Evolutionary conservation across 2,329 filamentous ascomycete species (phyloP).

Genomic region (Penicillium sp.): DNA sequence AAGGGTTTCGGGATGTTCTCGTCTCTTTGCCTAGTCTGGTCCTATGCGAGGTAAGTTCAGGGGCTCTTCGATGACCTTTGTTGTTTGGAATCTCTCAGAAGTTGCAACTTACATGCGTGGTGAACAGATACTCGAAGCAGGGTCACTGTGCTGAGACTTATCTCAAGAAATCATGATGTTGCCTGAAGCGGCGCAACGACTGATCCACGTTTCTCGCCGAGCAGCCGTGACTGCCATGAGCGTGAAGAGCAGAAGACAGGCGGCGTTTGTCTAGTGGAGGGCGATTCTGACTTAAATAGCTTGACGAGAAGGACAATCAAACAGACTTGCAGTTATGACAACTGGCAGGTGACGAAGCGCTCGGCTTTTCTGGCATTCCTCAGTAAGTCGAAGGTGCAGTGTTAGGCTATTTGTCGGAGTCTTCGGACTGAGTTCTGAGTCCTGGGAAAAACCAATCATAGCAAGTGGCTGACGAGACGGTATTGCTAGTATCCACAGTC

Average conservation of each 20-base stretch:
- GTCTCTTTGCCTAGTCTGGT: not conserved
- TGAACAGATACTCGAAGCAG: not conserved
- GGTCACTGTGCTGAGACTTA: not conserved
- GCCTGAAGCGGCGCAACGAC: not conserved
- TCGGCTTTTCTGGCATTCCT: not conserved
- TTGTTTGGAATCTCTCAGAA: not conserved
- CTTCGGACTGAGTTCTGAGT: not conserved
- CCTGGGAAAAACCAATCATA: not conserved
- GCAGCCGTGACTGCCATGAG: not conserved
- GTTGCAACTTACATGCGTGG: not conserved
- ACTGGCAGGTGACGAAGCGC: not conserved
- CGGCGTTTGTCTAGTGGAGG: not conserved
- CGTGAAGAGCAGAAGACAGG: not conserved
- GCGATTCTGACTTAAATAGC: not conserved
- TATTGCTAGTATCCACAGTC: not conserved
- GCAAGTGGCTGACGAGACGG: not conserved
- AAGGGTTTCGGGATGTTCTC: not conserved
- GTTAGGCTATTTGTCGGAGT: not conserved
- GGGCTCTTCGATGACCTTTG: not conserved
- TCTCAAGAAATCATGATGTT: not conserved
- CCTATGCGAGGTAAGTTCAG: not conserved
- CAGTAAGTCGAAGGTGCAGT: not conserved
- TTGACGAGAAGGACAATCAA: not conserved
- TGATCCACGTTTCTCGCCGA: not conserved
- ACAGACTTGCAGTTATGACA: not conserved